Evolutionary conservation across 106 monocot genomes (phyloP), one percentile per base, ranked within the genome.

Genomic region (Platanthera zijinensis): DNA sequence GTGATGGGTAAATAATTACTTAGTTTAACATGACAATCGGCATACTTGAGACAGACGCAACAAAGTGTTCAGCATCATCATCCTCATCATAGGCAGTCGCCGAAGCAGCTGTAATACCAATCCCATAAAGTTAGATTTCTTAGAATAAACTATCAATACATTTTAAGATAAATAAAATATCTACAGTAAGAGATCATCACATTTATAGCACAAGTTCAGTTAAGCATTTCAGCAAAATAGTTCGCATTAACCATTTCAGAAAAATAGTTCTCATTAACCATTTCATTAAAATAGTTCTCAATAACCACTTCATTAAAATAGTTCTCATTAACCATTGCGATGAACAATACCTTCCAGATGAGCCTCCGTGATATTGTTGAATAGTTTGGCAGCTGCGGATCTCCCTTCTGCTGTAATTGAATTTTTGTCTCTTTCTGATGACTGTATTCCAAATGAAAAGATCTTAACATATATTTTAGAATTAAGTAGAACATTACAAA

Each of bases 11-110:
- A 15, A 76, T 7, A 32, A 52, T 13, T 32, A 50, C 46, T 9
- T 52, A 68, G 69, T 18, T 56, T 46, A 11, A 51, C 3, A 52
- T 57, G 51, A 82, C 19, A 63, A 39, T 21, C 47, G 52, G 59
- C 82, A 74, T 93, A 97, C 96, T 85, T 80, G 91, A 88, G 79
- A 99, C 73, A 52, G 91, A 94, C 10, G 88, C 97, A 83, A 85
- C 86, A 69, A 99, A 99, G 78, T 94, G 84, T 14, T 91, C 91
- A 30, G 91, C 78, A 57, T 88, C 77, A 78, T 79, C 76, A 49
- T 87, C 80, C 70, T 91, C 94, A 75, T 94, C 94, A 77, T 88
- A 94, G 30, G 88, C 94, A 68, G 94, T 88, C 75, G 77, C 84
- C 68, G 90, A 86, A 90, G 92, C 94, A 88, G 84, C 96, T 96